A percentile compares a stretch with the other conserved stretches of the same genome.
phyloP scores from a whole-genome alignment of 805 yeast species.

The Monosporozyma yasuniensis region DNA sequence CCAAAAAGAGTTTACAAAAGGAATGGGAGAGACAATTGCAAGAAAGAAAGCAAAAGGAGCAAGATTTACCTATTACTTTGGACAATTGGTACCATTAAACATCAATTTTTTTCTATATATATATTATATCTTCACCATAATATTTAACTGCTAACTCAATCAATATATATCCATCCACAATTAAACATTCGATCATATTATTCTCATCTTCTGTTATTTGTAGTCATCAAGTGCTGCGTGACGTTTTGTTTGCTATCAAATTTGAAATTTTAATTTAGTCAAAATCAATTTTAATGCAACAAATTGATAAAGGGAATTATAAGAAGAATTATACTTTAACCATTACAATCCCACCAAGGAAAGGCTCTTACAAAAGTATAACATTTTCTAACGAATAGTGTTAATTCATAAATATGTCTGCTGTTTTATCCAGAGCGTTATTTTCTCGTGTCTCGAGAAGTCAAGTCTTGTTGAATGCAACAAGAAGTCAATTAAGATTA shows the following conservation, averaged over 20 bases:
- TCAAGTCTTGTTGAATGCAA: slow-evolving; percentile 9
- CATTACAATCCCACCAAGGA: not conserved
- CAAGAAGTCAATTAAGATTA: slow-evolving; percentile 12
- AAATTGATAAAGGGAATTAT: not conserved
- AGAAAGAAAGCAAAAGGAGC: slow-evolving; percentile 1
- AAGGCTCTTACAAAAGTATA: too few species aligned
- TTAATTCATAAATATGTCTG: slow-evolving; percentile 14
- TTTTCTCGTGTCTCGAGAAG: slow-evolving; percentile 20
- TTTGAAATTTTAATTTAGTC: not conserved
- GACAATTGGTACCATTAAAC: slow-evolving; percentile 16
- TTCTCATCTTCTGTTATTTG: too few species aligned
- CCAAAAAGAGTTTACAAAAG: slow-evolving; percentile 22
- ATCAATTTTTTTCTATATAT: not conserved
- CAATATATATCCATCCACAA: too few species aligned
- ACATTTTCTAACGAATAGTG: too few species aligned
- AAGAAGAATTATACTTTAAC: not conserved
- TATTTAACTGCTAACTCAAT: too few species aligned
- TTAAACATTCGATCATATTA: too few species aligned
- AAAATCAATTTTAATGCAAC: not conserved
- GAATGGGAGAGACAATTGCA: slow-evolving; percentile 13
- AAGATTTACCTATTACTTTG: slow-evolving; percentile 15
- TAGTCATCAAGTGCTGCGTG: not conserved
- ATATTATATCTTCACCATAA: not conserved
- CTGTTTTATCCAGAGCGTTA: slow-evolving; percentile 17
- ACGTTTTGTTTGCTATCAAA: not conserved